Evolutionary conservation across 2,329 filamentous ascomycete genomes (phyloP).

Genomic region (Pseudogymnoascus sp.): DNA sequence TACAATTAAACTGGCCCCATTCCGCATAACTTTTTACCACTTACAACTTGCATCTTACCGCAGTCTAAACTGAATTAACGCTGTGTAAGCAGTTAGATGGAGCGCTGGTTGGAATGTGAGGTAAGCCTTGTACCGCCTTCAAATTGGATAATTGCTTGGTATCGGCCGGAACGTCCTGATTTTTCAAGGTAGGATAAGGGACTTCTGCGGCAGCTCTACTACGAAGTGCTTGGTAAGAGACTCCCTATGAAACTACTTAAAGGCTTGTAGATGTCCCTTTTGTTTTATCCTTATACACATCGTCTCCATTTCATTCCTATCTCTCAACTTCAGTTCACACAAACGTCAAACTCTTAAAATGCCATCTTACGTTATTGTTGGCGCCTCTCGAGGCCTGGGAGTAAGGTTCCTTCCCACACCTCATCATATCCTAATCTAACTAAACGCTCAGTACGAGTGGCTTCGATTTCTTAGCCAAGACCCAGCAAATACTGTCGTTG

Average conservation of each 20-base stretch:
- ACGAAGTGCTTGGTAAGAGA: constrained; percentile 1
- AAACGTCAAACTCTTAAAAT: neutral
- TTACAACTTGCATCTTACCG: neutral
- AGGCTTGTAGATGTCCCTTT: neutral
- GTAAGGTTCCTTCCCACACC: neutral
- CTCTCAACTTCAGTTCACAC: neutral
- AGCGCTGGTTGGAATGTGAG: neutral
- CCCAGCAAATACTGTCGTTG: constrained; percentile 38
- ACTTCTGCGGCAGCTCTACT: neutral
- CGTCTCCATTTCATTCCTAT: neutral
- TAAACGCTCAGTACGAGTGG: constrained; percentile 39
- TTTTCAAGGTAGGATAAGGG: neutral
- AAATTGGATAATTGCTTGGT: neutral
- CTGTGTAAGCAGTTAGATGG: neutral
- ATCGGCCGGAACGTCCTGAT: neutral
- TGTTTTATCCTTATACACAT: neutral
- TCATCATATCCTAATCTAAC: neutral
- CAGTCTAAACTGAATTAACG: neutral
- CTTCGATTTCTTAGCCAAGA: constrained; percentile 39
- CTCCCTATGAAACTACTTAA: neutral
- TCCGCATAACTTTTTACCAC: neutral
- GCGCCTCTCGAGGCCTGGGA: neutral
- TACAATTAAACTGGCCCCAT: neutral
- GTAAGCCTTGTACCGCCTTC: neutral
- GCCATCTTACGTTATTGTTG: constrained; percentile 9